These are phyloP conservation scores for Punctularia strigosozonata DNA, from an alignment of 768 basidiomycete species.

Conservation along the genomic window DNA sequence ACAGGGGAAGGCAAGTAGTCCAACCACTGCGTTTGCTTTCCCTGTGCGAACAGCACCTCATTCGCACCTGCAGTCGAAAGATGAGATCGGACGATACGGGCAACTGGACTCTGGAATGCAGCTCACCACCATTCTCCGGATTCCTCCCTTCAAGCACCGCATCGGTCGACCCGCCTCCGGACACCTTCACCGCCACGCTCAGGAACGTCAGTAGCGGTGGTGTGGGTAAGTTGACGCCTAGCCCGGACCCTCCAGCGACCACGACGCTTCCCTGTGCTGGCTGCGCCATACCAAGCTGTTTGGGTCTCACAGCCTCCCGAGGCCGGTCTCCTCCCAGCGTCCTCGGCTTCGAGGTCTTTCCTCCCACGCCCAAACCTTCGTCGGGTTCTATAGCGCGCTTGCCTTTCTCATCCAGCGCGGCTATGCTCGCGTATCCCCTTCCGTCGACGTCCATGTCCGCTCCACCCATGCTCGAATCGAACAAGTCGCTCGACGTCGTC, in stretches of 20 bases:
- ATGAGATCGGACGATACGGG: neutral
- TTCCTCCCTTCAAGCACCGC: slow-evolving; percentile 65
- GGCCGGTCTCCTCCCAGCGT: slow-evolving; percentile 64
- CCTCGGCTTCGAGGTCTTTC: slow-evolving; percentile 22
- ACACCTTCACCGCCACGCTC: slow-evolving; percentile 39
- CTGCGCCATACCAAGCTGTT: slow-evolving; percentile 31
- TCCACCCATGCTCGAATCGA: too few relatives aligned
- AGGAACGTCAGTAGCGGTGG: slow-evolving; percentile 53
- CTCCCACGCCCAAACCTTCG: slow-evolving; percentile 23
- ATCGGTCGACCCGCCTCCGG: too few relatives aligned
- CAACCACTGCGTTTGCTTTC: slow-evolving; percentile 74
- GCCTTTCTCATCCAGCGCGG: slow-evolving; percentile 21
- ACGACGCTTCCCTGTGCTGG: slow-evolving; percentile 1
- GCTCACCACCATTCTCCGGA: slow-evolving; percentile 50
- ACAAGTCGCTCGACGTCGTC: slow-evolving; percentile 27
- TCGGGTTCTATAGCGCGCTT: slow-evolving; percentile 43
- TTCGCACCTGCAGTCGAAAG: slow-evolving; percentile 31
- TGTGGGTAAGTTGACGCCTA: slow-evolving; percentile 32
- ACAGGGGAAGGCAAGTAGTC: slow-evolving; percentile 76
- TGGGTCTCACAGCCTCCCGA: slow-evolving; percentile 36
- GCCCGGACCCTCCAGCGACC: slow-evolving; percentile 6
- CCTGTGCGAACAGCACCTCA: slow-evolving; percentile 54
- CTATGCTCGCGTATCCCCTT: slow-evolving; percentile 29
- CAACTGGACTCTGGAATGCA: slow-evolving; percentile 11
- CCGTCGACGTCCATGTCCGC: slow-evolving; percentile 35